Percentiles rank a stretch among this genome's conserved stretches.
Conservation (phyloP, 139 green algal genomes). For the Klebsormidium nitens region DNA sequence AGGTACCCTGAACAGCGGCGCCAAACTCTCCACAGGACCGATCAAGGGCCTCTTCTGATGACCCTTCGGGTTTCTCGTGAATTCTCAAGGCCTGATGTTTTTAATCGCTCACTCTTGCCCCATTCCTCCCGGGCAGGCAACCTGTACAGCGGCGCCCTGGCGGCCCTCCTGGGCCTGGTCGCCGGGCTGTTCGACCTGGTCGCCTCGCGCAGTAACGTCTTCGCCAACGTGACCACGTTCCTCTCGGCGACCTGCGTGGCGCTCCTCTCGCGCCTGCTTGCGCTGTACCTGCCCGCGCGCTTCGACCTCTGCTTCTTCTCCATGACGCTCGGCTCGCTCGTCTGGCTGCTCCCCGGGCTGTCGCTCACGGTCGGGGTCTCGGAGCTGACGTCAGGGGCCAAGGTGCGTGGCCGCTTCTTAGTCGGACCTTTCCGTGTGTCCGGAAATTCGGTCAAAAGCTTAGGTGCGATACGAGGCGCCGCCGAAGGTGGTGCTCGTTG, state of each 20-base stretch:
- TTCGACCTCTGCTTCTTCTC: slow-evolving; percentile 1
- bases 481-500: too few species aligned
- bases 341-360: slow-evolving; percentile 7
- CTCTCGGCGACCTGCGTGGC: background rate
- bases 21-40: too few species aligned
- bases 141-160: slow-evolving; percentile 2
- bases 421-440: too few species aligned
- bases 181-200: background rate
- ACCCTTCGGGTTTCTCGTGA: background rate
- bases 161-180: background rate
- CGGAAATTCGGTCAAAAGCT: too few species aligned
- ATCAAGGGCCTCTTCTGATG: too few species aligned
- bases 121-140: too few species aligned
- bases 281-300: background rate
- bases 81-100: background rate
- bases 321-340: background rate
- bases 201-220: background rate
- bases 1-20: too few species aligned
- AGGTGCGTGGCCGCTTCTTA: too few species aligned
- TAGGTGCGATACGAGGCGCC: too few species aligned
- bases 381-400: slow-evolving; percentile 12
- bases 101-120: background rate
- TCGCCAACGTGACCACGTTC: background rate
- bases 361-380: slow-evolving; percentile 4
- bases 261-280: background rate